Percentiles rank a stretch among this genome's conserved stretches.
phyloP scores from a whole-genome alignment of 192 early-diverging fungal species.

The Backusella macrospora region DNA sequence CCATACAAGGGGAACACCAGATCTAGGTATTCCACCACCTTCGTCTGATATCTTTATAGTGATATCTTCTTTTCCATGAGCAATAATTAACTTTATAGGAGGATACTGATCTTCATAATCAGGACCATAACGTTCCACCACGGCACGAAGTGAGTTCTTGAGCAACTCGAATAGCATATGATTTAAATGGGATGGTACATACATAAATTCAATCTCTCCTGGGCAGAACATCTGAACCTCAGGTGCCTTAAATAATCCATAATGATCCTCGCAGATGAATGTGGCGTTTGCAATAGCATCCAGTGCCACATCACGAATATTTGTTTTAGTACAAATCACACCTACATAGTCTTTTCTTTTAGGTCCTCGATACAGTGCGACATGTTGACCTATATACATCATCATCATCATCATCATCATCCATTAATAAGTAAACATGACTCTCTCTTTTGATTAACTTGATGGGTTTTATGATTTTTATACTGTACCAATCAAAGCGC shows the following conservation, averaged over 20 bases:
- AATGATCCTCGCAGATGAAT: slow-evolving; percentile 90
- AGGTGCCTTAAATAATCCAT: slow-evolving; percentile 80
- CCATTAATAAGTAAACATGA: not conserved
- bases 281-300: slow-evolving; percentile 92
- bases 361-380: slow-evolving; percentile 67
- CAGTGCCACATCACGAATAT: slow-evolving; percentile 75
- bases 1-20: slow-evolving; percentile 89
- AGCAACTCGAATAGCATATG: slow-evolving; percentile 98
- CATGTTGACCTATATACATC: slow-evolving; percentile 66
- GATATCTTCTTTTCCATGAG: slow-evolving; percentile 88
- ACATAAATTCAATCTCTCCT: slow-evolving; percentile 89
- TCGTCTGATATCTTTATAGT: slow-evolving; percentile 97
- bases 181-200: slow-evolving; percentile 92
- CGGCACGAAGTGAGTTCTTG: slow-evolving; percentile 95
- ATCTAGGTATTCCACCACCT: slow-evolving; percentile 90
- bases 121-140: slow-evolving; percentile 87
- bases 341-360: slow-evolving; percentile 82
- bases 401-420: not conserved
- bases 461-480: not conserved
- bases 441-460: not conserved
- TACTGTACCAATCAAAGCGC: slow-evolving; percentile 87
- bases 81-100: slow-evolving; percentile 92
- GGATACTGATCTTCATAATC: slow-evolving; percentile 84
- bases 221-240: slow-evolving; percentile 77
- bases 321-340: slow-evolving; percentile 91